Base-by-base conservation (phyloP, 306 rosid species). In the Datisca glomerata region DNA sequence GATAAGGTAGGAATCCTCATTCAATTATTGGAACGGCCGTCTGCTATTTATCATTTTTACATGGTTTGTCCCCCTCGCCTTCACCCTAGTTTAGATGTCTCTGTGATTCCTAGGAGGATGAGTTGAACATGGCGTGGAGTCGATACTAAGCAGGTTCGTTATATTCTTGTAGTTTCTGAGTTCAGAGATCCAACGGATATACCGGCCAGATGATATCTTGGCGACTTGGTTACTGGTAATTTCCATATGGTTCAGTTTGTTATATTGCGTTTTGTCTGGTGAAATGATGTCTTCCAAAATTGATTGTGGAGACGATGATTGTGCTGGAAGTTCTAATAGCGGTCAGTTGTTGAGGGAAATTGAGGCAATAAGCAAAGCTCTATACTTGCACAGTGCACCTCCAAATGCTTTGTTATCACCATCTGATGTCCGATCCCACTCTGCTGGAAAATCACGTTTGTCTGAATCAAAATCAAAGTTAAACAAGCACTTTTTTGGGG, bases 321-420 rank as follows among this genome's bases (percentile, higher is more conserved):
- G 18, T 51, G 9, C 20, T 55, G 66, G 60, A 32, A 41, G 61
- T 40, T 53, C 61, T 22, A 76, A 60, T 33, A 64, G 40, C 29
- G 63, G 57, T 50, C 62, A 56, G 45, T 43, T 85, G 61, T 53
- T 80, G 62, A 71, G 40, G 55, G 95, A 85, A 43, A 66, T 80
- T 64, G 71, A 80, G 59, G 86, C 81, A 61, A 73, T 85, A 57
- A 80, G 87, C 62, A 80, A 57, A 66, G 95, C 93, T 13, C 79
- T 85, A 24, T 74, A 76, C 66, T 67, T 75, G 67, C 53, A 49
- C 33, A 59, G 53, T 45, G 10, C 63, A 63, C 65, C 80, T 32
- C 34, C 56, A 14, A 73, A 74, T 31, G 45, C 57, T 32, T 54
- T 68, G 20, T 16, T 59, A 1, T 48, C 60, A 6, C 19, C 60